Evolutionary conservation across 179 eudicot species (phyloP).

Genomic region (Silene vulgaris): DNA sequence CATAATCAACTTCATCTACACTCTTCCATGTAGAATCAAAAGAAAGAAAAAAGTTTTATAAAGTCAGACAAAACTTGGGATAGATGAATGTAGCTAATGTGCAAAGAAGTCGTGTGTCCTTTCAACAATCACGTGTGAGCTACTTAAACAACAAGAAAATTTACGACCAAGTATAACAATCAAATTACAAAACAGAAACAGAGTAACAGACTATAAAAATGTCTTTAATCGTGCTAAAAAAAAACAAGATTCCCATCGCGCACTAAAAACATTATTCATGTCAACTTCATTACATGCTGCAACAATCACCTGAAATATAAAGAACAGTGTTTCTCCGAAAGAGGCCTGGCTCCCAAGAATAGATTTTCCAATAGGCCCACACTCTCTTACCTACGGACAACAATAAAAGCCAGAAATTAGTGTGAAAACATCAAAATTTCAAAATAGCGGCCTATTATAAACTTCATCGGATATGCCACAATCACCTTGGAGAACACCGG

Average conservation of each 20-base stretch:
- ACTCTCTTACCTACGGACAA: conserved; percentile 4
- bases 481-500: conserved; percentile 21
- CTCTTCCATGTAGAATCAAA: not conserved
- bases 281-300: conserved; percentile 2
- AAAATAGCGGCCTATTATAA: not conserved
- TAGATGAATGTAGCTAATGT: not conserved
- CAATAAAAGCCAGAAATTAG: not conserved
- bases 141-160: not conserved
- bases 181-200: not conserved
- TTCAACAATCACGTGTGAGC: not conserved
- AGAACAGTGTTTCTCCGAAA: not conserved
- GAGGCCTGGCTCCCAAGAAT: not conserved
- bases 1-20: not conserved
- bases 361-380: conserved; percentile 6
- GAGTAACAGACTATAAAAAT: not conserved
- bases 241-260: not conserved
- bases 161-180: not conserved
- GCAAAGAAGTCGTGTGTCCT: not conserved
- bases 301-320: conserved; percentile 13
- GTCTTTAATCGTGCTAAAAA: not conserved
- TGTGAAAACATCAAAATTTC: not conserved
- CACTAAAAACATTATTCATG: conserved; percentile 2
- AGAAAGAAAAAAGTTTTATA: not conserved
- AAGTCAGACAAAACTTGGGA: not conserved
- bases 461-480: conserved; percentile 7